A percentile compares a stretch with the other conserved stretches of the same genome.
Conservation (phyloP, 2,329 filamentous ascomycete species). For the Eutypa lata region DNA sequence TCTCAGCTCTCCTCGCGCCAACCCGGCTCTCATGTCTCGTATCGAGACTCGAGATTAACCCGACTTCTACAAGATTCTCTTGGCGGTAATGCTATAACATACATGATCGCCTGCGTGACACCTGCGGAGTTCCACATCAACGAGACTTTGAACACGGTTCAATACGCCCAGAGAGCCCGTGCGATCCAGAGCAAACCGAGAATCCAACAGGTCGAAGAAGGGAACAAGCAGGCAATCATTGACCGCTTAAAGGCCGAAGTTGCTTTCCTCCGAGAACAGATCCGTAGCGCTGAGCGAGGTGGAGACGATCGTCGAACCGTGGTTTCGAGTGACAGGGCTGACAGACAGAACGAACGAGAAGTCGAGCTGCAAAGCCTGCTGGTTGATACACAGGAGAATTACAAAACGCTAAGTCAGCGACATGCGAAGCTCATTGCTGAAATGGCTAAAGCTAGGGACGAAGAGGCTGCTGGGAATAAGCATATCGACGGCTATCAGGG, state of each 20-base stretch:
- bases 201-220: constrained; percentile 90
- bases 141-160: constrained; percentile 94
- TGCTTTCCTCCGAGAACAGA: constrained; percentile 88
- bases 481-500: constrained; percentile 61
- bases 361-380: constrained; percentile 90
- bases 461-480: constrained; percentile 58
- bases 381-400: constrained; percentile 90
- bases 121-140: constrained; percentile 95
- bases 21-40: constrained; percentile 87
- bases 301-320: constrained; percentile 55
- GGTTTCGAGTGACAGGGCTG: constrained; percentile 65
- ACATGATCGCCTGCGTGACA: constrained; percentile 99
- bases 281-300: constrained; percentile 74
- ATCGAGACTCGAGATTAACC: constrained; percentile 96
- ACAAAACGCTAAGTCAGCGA: constrained; percentile 82
- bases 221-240: constrained; percentile 90
- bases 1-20: constrained; percentile 92
- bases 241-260: constrained; percentile 93
- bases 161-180: constrained; percentile 93
- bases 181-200: constrained; percentile 97
- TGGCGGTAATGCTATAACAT: constrained; percentile 95
- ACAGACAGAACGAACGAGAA: constrained; percentile 81
- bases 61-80: constrained; percentile 93
- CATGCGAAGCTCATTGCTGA: constrained; percentile 96
- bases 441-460: constrained; percentile 80